Base-by-base conservation (phyloP, 495 filamentous ascomycete species). In the Daldinia concentrica region DNA sequence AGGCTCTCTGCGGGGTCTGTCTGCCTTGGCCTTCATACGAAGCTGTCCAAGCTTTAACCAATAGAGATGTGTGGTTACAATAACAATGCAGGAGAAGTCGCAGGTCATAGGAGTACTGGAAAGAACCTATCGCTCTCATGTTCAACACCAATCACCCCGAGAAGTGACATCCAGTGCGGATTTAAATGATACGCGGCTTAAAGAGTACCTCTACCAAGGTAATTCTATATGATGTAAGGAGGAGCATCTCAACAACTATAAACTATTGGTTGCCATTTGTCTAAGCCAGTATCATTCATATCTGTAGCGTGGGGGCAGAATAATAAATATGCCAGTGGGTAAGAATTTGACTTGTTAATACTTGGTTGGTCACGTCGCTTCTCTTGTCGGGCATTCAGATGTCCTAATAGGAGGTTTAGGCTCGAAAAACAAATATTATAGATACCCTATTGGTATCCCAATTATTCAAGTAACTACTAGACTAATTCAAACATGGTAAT, bases 391-490 rank as follows among this genome's bases (percentile, higher is more conserved):
- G 6, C 7, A 17, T 17, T 17, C 15, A 1, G 3, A 41, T 17
- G n/a, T 41, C 39, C n/a, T 51, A 2, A 51, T 17, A 17, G 7
- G 45, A 17, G 45, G 45, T 11, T 15, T 17, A 17, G 45, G 22
- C n/a, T 51, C 15, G 54, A 15, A 61, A 57, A 61, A 37, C 17
- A 61, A 37, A 27, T 64, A 68, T 68, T 68, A 68, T 43, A 39
- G 30, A 72, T 68, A 64, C 69, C 64, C 48, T 64, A 61, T 32
- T 57, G 60, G 64, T 41, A 68, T 45, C 39, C 41, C 8, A 41
- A 65, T 68, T 73, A 68, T 61, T 57, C 62, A 68, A 62, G 57
- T 62, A 57, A 57, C 57, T 62, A 58, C 64, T 72, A 4, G 39
- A 65, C 32, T 57, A 73, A 41, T 61, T 65, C 14, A 58, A 36